Evolutionary conservation across 768 basidiomycete species (phyloP), one percentile per base, ranked within the genome.

Genomic region (Butyriboletus loyo): DNA sequence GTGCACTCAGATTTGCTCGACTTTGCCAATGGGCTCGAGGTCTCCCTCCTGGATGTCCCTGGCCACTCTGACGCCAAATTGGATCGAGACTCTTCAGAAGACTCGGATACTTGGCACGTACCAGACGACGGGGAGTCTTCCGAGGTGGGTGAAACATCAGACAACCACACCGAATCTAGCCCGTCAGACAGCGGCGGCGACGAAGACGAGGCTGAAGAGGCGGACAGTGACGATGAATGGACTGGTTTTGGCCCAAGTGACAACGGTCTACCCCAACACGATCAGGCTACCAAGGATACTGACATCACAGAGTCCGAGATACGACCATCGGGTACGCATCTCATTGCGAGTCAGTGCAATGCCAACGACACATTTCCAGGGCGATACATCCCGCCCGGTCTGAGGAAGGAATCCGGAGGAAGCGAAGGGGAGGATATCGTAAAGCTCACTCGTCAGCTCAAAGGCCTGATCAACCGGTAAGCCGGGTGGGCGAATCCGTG

Each of bases 381-480:
- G 22, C 76, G 78, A 24, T 97, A 96, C 64, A 68, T 94, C n/a
- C 92, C 93, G 1, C 92, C 94, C 1, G 84, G 89, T 60, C 71
- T 92, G 3, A 80, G 91, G 30, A 77, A 78, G 36, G 60, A 66
- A n/a, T 72, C 77, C 3, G 75, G 76, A 35, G 69, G 69, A 15
- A 62, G 73, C 24, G 62, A 55, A 38, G 64, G 61, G 50, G 76
- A 78, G 54, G 75, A 70, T 27, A 63, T 69, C 44, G 55, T 75
- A 13, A 89, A 87, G 68, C 75, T 97, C 32, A 81, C 75, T 3
- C 78, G 86, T 42, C 89, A 87, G 59, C 70, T 92, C 27, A 94
- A 97, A 71, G 95, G 93, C 65, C 70, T 93, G 17, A 77, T 97
- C 43, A 97, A 98, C 70, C 80, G 89, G 92, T 90, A 60, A 40